Evolutionary conservation across 306 rosid species (phyloP), one percentile per base, ranked within the genome.

Genomic region (Dalbergia oliveri): DNA sequence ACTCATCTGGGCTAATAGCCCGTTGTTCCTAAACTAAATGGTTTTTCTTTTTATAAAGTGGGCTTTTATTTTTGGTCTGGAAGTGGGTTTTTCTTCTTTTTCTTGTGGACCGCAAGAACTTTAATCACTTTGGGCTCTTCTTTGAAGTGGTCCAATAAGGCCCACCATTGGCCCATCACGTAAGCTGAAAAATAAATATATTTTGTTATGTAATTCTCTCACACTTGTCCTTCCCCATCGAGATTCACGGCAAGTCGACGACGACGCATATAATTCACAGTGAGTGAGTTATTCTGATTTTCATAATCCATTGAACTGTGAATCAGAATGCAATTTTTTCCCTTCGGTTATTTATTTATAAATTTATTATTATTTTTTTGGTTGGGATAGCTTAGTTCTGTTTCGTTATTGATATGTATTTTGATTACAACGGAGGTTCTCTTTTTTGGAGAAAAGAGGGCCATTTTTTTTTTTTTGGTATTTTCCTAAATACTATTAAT

Each of bases 221-320:
- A 47, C 11, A 1, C 11, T 43, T 43, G 47, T 43, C 47, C 6
- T 9, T 43, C 47, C 6, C 47, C 6, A 9, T 9, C 47, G 47
- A 9, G 47, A 43, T 11, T 43, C 47, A 43, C 53, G 53, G 14
- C 53, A 47, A 10, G 14, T 2, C 5, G 26, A 54, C 21, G 44
- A 59, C 8, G 66, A 31, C 39, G 66, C 31, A 9, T 10, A 11
- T 57, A 18, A 26, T 26, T 60, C 37, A 26, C 8, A 60, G 66
- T 60, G 66, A 60, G 66, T 60, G 37, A 60, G 39, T 60, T 60
- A 11, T 60, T 60, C 39, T 60, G 39, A 26, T 60, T 60, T 31
- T 60, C 66, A 59, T 4, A 13, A 50, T 13, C 57, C 16, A 13
- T 50, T 50, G 18, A 50, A 8, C 57, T 50, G 4, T 50, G 16